Evolutionary conservation across 306 rosid species (phyloP), one percentile per base, ranked within the genome.

Genomic region (Pyrus bretschneideri): DNA sequence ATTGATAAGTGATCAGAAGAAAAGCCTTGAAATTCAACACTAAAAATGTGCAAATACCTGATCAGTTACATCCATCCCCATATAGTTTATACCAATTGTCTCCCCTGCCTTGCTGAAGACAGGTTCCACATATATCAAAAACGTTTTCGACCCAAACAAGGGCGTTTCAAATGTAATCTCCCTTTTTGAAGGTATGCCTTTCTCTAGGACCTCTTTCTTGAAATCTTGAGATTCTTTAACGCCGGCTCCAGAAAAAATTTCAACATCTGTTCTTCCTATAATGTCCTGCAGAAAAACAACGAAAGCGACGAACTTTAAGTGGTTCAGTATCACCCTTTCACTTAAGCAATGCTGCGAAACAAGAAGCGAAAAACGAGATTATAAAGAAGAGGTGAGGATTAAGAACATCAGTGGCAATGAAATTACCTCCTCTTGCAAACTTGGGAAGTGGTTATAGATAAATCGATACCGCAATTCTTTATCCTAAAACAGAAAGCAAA

Each of bases 11-110:
- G 27, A 67, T 57, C 54, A 52, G 29, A 31, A 87, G 65, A 57
- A 75, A 51, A 81, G 61, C 35, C 58, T 57, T 38, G 60, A 35
- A 30, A 46, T 46, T 59, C 60, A 29, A 17, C 74, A 75, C 23
- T 72, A 49, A 13, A 64, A 73, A 67, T n/a, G 5, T 67, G 54
- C 5, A 67, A 57, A 11, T 40, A 93, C 97, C 97, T 94, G 98
- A 84, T 91, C 98, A 35, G 97, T 88, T 75, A 91, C 88, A 85
- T 94, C 98, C 97, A 94, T 94, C 72, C 97, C 98, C 97, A 94
- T 91, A 75, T 94, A 94, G 30, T 94, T 91, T 82, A 94, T 86
- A 74, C 98, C 98, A 77, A 94, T 85, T 54, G 92, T 94, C 79
- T 90, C 95, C 75, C 97, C 97, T 68, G 91, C 83, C 84, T 94